Base-by-base conservation (phyloP, 164 flowering plant genomes). In the Annona cherimola region DNA sequence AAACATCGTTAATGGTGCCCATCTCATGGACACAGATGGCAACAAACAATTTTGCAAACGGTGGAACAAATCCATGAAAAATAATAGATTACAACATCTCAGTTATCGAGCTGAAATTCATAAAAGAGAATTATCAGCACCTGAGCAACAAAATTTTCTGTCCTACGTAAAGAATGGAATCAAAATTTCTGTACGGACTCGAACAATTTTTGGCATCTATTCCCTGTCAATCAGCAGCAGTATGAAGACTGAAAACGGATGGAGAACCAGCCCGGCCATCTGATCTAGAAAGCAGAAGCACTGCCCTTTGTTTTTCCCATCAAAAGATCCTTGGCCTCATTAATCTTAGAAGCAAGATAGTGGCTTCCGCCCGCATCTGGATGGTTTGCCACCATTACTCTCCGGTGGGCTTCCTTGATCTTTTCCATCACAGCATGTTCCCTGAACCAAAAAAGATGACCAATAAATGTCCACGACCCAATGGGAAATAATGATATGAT, bases 361-460 rank as follows among this genome's bases (percentile, higher is more conserved):
- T 74, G 77, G 74, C 81, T 84, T 2, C 86, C 86, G 26, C 84
- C 86, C 39, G 67, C 35, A 43, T 83, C 83, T 19, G 85, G 87
- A 65, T 84, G 87, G 76, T 82, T 84, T 18, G 77, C 84, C 46
- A 79, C 72, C 83, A 83, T 85, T 70, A 83, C 84, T 74, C 79
- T 81, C 68, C 82, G 74, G 64, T 85, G 84, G 43, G 88, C 86
- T 61, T 81, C 84, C 73, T 78, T 83, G 5, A 85, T 74, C 82
- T 83, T 82, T 55, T 83, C 98, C 2, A 87, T 72, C 0, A 80
- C 80, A 12, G 70, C 79, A 46, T 61, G 76, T 65, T 78, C 80
- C 63, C 82, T 79, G 71, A 19, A 73, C 39, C 42, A 4, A 3
- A 41, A 12, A 35, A 64, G 39, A 45, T 7, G 0, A 50, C 9